Conservation (phyloP, 148 eudicot genomes). For the Vaccinium darrowii region DNA sequence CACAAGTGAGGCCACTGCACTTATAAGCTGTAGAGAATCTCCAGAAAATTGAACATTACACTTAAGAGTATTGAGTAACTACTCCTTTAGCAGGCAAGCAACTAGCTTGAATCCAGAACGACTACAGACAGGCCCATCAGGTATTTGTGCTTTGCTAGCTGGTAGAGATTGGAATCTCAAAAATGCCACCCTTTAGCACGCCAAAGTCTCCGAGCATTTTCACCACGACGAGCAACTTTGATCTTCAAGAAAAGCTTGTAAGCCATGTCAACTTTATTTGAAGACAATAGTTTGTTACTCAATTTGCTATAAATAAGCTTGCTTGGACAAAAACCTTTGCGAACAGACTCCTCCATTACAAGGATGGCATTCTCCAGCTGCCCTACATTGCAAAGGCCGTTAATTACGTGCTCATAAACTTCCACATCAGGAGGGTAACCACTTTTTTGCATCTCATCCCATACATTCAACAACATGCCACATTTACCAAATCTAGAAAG, state of each 20-base stretch:
- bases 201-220: slow-evolving; percentile 71
- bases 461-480: slow-evolving; percentile 68
- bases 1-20: not conserved
- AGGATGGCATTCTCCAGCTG: slow-evolving; percentile 81
- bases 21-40: not conserved
- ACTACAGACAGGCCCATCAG: not conserved
- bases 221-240: slow-evolving; percentile 59
- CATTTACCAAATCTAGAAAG: slow-evolving; percentile 93
- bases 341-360: slow-evolving; percentile 74
- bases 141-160: not conserved
- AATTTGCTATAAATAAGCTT: slow-evolving; percentile 68
- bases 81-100: not conserved
- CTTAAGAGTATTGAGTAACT: not conserved
- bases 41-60: not conserved
- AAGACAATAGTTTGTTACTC: slow-evolving; percentile 64
- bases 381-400: slow-evolving; percentile 85
- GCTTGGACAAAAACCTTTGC: slow-evolving; percentile 81
- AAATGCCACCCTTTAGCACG: slow-evolving; percentile 92
- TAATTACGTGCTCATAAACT: slow-evolving; percentile 71
- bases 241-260: slow-evolving; percentile 76
- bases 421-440: slow-evolving; percentile 69
- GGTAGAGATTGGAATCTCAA: slow-evolving; percentile 22
- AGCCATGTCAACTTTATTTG: slow-evolving; percentile 57
- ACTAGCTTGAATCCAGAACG: not conserved
- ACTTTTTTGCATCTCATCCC: slow-evolving; percentile 85